Evolutionary conservation across 768 basidiomycete genomes (phyloP), one percentile per base, ranked within the genome.

Genomic region (Xerocomellus amylosporus): DNA sequence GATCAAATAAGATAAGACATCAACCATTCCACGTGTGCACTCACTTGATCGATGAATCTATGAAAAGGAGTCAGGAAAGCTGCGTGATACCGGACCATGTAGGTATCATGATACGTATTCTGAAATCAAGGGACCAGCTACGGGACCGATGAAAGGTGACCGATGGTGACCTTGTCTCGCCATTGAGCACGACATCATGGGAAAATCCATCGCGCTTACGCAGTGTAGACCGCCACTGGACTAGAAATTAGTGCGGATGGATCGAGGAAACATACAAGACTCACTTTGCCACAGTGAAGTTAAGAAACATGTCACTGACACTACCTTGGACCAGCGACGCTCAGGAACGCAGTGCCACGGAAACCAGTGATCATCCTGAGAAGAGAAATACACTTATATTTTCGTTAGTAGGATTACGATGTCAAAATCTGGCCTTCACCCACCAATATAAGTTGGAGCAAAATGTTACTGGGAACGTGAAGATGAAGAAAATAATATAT

Each of bases 401-500:
- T 48, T 39, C 17, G 39, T 44, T 44, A 51, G 42, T 31, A 31
- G 12, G 22, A 6, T 51, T 17, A 37, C 5, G 33, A 34, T 7
- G 9, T 36, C 15, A 20, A 45, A 12, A 42, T 4, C 19, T 34
- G 43, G 8, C 12, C 12, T 30, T 15, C 13, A 15, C 30, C 44
- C 46, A 85, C 85, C 77, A 22, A 83, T 77, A 59, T 88, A n/a
- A n/a, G n/a, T 76, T 4, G 82, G 84, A 2, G 87, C 79, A 56
- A 93, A 91, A n/a, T 1, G 88, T 86, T 7, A 88, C 83, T 0
- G 88, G 86, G 62, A 85, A 86, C 19, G 84, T 82, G 51, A 87
- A 78, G 1, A 80, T 62, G 61, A 88, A 82, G 66, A 88, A 85
- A 5, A 82, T 58, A 1, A 72, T 58, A 57, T 86, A 90, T 0